Evolutionary conservation across 148 eudicot species (phyloP).

Genomic region (Silene latifolia): DNA sequence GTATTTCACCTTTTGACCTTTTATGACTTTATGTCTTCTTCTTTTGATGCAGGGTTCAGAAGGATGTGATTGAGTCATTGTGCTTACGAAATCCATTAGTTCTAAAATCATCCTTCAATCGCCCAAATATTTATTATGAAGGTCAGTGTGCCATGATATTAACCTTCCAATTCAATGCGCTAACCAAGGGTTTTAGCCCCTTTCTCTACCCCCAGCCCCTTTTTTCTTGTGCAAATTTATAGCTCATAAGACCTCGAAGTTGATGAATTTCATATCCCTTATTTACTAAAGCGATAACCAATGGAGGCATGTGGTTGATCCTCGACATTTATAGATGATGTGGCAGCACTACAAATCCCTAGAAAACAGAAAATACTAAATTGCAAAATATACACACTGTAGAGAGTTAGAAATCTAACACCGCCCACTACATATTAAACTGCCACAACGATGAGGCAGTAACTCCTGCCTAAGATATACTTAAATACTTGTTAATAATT

Average conservation of each 20-base stretch:
- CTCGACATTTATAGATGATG: no score
- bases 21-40: background rate
- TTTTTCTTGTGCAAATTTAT: background rate
- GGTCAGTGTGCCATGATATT: constrained; percentile 40
- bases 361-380: no score
- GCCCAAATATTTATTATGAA: constrained; percentile 90
- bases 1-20: background rate
- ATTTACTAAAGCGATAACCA: no score
- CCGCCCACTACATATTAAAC: no score
- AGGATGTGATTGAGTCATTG: constrained; percentile 76
- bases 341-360: no score
- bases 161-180: background rate
- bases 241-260: background rate
- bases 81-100: constrained; percentile 63
- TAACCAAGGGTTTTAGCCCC: background rate
- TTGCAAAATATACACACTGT: no score
- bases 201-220: background rate
- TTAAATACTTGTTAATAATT: no score
- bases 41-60: constrained; percentile 69
- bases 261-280: background rate
- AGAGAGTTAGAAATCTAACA: no score
- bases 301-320: no score
- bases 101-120: constrained; percentile 86
- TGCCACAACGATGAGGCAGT: no score
- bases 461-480: no score